These are phyloP conservation scores for Saturnispora zaruensis DNA, from an alignment of 805 yeast species.

Conservation along the genomic window DNA sequence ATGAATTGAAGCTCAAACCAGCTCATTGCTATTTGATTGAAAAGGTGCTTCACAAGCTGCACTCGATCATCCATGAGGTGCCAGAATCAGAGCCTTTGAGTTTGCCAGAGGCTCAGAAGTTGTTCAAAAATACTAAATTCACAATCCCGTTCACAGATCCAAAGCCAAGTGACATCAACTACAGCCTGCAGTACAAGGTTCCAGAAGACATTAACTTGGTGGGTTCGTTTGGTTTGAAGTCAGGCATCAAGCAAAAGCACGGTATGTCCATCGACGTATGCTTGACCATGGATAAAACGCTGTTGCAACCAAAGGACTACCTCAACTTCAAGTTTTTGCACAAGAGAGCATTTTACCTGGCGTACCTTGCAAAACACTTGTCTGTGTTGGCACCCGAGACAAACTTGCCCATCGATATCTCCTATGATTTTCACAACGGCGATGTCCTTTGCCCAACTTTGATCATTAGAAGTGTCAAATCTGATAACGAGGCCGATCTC, in stretches of 20 bases:
- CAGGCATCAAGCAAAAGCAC: conserved; percentile 56
- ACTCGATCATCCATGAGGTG: conserved; percentile 56
- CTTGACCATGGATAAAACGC: conserved; percentile 66
- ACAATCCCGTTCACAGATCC: conserved; percentile 86
- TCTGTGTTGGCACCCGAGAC: conserved; percentile 44
- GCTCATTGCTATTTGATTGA: conserved; percentile 58
- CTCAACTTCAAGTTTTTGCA: conserved; percentile 83
- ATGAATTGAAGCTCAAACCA: conserved; percentile 71
- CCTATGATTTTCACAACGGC: conserved; percentile 64
- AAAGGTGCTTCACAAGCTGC: conserved; percentile 63
- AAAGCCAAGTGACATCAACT: conserved; percentile 60
- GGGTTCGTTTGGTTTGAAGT: conserved; percentile 84
- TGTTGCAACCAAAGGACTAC: conserved; percentile 82
- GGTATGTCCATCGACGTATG: conserved; percentile 71
- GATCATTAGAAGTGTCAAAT: conserved; percentile 44
- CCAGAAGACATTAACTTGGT: conserved; percentile 74
- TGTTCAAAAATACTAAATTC: conserved; percentile 36
- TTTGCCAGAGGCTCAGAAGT: conserved; percentile 50
- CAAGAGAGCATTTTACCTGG: conserved; percentile 81
- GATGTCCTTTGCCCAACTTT: conserved; percentile 73
- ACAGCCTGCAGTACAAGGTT: conserved; percentile 55
- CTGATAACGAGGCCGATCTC: conserved; percentile 42
- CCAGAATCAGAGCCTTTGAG: conserved; percentile 47
- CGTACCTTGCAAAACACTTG: conserved; percentile 64
- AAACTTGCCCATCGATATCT: conserved; percentile 49